Evolutionary conservation across 495 filamentous ascomycete species (phyloP).

Genomic region (Staphylotrichum longicolle): DNA sequence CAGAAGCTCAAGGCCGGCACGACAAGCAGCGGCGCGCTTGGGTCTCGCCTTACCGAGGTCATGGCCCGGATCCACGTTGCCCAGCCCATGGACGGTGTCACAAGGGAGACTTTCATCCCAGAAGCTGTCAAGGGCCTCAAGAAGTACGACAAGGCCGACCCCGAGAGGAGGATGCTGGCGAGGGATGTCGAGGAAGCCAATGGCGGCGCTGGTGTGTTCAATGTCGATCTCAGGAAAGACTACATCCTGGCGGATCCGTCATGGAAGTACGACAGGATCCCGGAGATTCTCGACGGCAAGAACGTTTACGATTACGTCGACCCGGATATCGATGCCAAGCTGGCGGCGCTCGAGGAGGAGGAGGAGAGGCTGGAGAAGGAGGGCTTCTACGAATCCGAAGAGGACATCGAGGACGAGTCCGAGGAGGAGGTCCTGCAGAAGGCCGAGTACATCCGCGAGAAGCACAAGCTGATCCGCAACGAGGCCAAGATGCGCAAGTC

Average conservation of each 20-base stretch:
- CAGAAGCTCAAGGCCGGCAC: conserved; percentile 93
- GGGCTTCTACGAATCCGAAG: conserved; percentile 67
- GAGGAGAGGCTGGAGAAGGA: conserved; percentile 85
- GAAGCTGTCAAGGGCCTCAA: conserved; percentile 74
- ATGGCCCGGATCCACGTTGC: conserved; percentile 94
- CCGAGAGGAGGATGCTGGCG: conserved; percentile 71
- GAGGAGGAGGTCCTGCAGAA: conserved; percentile 84
- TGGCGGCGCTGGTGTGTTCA: conserved; percentile 93
- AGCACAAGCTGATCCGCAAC: conserved; percentile 81
- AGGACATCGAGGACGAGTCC: conserved; percentile 74
- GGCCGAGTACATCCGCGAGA: conserved; percentile 92
- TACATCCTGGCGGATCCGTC: conserved; percentile 80
- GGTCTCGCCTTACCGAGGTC: conserved; percentile 80
- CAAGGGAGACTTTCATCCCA: conserved; percentile 82
- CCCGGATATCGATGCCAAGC: conserved; percentile 89
- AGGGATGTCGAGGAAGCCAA: conserved; percentile 90
- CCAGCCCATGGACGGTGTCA: conserved; percentile 75
- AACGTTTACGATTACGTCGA: conserved; percentile 97
- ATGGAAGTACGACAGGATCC: conserved; percentile 95
- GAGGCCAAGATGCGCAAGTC: conserved; percentile 88
- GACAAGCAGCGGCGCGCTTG: conserved; percentile 65
- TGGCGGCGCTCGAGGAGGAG: conserved; percentile 88
- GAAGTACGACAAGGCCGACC: conserved; percentile 89
- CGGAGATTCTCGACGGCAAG: conserved; percentile 84
- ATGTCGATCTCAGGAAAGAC: conserved; percentile 81